Base-by-base conservation (phyloP, 2,329 filamentous ascomycete species). In the Penicillium corylophilum region DNA sequence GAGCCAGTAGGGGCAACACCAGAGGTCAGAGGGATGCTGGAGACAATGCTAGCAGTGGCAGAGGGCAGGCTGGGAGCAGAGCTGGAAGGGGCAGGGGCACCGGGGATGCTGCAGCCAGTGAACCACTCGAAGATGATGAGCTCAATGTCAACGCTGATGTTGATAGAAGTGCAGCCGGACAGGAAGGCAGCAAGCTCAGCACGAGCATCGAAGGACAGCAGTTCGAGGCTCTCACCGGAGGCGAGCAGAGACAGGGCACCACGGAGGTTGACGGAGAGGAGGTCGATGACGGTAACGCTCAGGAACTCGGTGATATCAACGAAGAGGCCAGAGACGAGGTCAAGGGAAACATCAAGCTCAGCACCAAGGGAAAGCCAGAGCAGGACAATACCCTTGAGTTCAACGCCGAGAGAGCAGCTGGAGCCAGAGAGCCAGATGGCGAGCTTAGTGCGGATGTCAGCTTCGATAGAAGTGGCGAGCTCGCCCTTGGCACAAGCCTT, bases 41-140 rank as follows among this genome's bases (percentile, higher is more conserved):
- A 43, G 28, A n/a, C 23, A 28, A 51, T 13, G 31, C 22, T 23
- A 33, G 46, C 44, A 20, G 56, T 59, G 40, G 53, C 48, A 20
- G 53, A 54, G 13, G 57, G 57, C 48, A 60, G 46, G 55, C 55
- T 57, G 48, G 60, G 53, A 15, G 57, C 53, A 20, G 58, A 58
- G 39, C 55, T 48, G 18, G 56, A 57, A 10, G 58, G 47, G 43
- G 47, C 33, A 49, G 58, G 56, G 29, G 53, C 57, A 55, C 62
- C 60, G 38, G 64, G 55, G 31, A 64, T 50, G 45, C 59, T 56
- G 60, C 66, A 68, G 53, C 67, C 68, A 38, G 64, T 68, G 50
- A 70, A 60, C 67, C 67, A 71, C 51, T 65, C 56, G 56, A 80
- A 72, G 53, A 78, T 68, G 55, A 81, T 80, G 55, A 79, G 66